These are phyloP conservation scores for Aspergillus novoparasiticus DNA, from an alignment of 2,329 filamentous ascomycete genomes.

Conservation along the genomic window DNA sequence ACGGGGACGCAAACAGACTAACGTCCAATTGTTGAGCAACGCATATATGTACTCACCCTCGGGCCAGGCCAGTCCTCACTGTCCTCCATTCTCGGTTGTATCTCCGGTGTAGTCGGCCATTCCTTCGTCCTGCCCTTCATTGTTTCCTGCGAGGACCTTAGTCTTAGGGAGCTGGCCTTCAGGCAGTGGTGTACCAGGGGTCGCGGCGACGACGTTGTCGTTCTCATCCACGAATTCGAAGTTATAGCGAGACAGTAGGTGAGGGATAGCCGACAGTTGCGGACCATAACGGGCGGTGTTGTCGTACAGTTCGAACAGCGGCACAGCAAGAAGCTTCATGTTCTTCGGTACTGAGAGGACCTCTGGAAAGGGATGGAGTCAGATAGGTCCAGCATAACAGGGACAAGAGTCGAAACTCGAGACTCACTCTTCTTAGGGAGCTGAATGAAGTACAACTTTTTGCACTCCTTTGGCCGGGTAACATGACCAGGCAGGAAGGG, in stretches of 20 bases:
- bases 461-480: conserved; percentile 96
- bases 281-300: conserved; percentile 94
- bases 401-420: neutral
- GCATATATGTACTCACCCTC: neutral
- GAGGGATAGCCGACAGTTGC: conserved; percentile 93
- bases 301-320: conserved; percentile 96
- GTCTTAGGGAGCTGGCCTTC: conserved; percentile 62
- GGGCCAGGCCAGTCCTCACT: conserved; percentile 11
- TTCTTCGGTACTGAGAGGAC: conserved; percentile 97
- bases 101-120: conserved; percentile 37
- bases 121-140: conserved; percentile 36
- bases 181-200: conserved; percentile 70
- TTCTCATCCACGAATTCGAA: conserved; percentile 97
- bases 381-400: neutral
- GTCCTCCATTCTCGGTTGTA: conserved; percentile 26
- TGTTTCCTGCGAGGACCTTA: conserved; percentile 63
- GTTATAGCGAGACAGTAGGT: conserved; percentile 91
- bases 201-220: conserved; percentile 81
- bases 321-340: conserved; percentile 97
- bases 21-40: neutral
- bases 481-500: conserved; percentile 96
- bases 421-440: conserved; percentile 83
- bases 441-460: conserved; percentile 98
- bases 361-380: conserved; percentile 57
- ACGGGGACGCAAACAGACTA: neutral